These are phyloP conservation scores for Arachis monticola DNA, from an alignment of 331 rosid genomes.

Conservation along the genomic window DNA sequence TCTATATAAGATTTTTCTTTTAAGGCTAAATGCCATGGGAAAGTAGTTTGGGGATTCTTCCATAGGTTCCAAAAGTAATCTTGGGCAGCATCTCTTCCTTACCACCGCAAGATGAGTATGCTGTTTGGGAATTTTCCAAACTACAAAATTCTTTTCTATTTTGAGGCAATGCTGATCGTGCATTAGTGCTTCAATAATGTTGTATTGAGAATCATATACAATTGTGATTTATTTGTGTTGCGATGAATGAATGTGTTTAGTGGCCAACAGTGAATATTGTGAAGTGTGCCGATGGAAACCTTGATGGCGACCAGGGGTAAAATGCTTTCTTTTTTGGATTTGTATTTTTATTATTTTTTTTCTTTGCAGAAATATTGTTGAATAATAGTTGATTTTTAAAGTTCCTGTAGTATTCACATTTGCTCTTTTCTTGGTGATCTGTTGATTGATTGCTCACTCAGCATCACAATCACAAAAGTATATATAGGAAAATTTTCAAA, in stretches of 20 bases:
- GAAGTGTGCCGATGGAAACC: constrained; percentile 65
- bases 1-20: constrained; percentile 49
- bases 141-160: constrained; percentile 51
- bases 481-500: too few relatives aligned
- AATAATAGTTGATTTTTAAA: constrained; percentile 36
- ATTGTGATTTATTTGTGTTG: constrained; percentile 57
- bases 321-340: constrained; percentile 47
- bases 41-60: constrained; percentile 62
- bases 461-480: too few relatives aligned
- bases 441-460: too few relatives aligned
- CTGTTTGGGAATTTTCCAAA: constrained; percentile 63
- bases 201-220: constrained; percentile 59
- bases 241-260: constrained; percentile 68
- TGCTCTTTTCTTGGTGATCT: neutral
- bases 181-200: constrained; percentile 52
- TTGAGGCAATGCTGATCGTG: constrained; percentile 53
- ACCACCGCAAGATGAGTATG: constrained; percentile 68
- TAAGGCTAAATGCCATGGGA: constrained; percentile 53
- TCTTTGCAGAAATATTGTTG: neutral
- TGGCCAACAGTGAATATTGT: constrained; percentile 66
- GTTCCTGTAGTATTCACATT: constrained; percentile 35
- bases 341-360: constrained; percentile 22
- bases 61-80: constrained; percentile 59
- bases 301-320: constrained; percentile 59
- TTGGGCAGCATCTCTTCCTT: constrained; percentile 50